Conservation (phyloP, 2,329 filamentous ascomycete genomes). For the Fusarium clavum region DNA sequence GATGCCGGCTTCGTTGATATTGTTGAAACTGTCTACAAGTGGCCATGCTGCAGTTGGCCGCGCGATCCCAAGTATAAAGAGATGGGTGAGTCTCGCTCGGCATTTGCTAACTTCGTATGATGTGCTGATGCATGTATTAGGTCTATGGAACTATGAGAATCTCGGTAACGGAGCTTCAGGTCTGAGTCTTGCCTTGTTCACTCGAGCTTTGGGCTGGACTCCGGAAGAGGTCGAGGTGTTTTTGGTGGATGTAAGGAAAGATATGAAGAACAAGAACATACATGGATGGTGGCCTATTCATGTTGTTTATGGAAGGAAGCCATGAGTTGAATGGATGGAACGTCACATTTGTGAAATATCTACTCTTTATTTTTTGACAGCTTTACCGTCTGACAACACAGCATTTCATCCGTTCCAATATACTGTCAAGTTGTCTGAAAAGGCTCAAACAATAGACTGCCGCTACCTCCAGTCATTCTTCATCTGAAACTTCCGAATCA, state of each 20-base stretch:
- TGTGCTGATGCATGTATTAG: constrained; percentile 40
- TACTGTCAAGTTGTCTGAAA: neutral
- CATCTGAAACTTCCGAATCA: neutral
- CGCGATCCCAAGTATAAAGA: constrained; percentile 64
- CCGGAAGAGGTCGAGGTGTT: constrained; percentile 50
- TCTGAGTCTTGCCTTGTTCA: constrained; percentile 54
- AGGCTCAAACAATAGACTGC: neutral
- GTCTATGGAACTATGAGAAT: constrained; percentile 53
- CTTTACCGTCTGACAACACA: neutral
- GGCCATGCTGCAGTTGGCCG: constrained; percentile 65
- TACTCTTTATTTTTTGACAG: neutral
- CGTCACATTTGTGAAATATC: accelerated
- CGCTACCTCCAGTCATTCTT: neutral
- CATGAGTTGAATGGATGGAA: neutral
- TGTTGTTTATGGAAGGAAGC: constrained; percentile 44
- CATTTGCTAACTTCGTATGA: accelerated
- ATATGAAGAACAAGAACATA: constrained; percentile 50
- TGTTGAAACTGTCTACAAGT: constrained; percentile 59
- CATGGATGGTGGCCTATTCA: constrained; percentile 57
- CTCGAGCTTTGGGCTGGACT: constrained; percentile 52
- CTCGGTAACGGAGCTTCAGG: constrained; percentile 51
- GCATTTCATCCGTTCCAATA: neutral
- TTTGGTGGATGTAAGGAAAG: constrained; percentile 49
- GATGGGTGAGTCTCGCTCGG: constrained; percentile 51
- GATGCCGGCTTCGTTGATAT: constrained; percentile 67